Base-by-base conservation (phyloP, 805 yeast species). In the Candida germanica region DNA sequence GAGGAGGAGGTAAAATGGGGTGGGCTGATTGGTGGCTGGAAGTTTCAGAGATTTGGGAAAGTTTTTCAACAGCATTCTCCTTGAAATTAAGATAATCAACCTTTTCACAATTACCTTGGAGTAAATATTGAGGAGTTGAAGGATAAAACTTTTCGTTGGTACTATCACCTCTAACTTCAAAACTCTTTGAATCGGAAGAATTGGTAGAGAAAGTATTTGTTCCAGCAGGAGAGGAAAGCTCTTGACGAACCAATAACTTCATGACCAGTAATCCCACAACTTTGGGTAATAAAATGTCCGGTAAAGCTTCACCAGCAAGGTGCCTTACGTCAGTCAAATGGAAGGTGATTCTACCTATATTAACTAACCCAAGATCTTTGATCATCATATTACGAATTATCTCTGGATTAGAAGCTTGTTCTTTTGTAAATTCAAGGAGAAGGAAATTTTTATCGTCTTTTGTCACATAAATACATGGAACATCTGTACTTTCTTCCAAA, bases 311-410 rank as follows among this genome's bases (percentile, higher is more conserved):
- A 19, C 88, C 91, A 19, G 73, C 69, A 11, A 69, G 67, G 32
- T 79, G 64, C 14, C 79, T 77, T 53, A 79, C 77, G 35, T 87
- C 95, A 0, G 95, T 83, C 42, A 87, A 56, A 44, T 80, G 83
- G 27, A 78, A 65, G 2, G 71, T 53, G 11, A 63, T 50, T 3
- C 21, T 29, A 4, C 67, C 66, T 3, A 57, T 49, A 7, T 56
- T 51, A 0, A 69, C 53, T 14, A 68, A 39, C 10, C 53, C 64
- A 12, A 79, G 48, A 2, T 60, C 54, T 1, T 61, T 52, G 0
- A 69, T 53, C 12, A 80, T 43, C 8, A 51, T 48, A 2, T 51
- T 53, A 42, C 74, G 79, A 20, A 76, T 60, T 1, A 58, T 61
- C 0, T 51, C 58, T 1, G 63, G 48, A 31, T 50, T 42, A 4